Evolutionary conservation across 2,329 filamentous ascomycete genomes (phyloP), one percentile per base, ranked within the genome.

Genomic region (Colletotrichum camelliae): DNA sequence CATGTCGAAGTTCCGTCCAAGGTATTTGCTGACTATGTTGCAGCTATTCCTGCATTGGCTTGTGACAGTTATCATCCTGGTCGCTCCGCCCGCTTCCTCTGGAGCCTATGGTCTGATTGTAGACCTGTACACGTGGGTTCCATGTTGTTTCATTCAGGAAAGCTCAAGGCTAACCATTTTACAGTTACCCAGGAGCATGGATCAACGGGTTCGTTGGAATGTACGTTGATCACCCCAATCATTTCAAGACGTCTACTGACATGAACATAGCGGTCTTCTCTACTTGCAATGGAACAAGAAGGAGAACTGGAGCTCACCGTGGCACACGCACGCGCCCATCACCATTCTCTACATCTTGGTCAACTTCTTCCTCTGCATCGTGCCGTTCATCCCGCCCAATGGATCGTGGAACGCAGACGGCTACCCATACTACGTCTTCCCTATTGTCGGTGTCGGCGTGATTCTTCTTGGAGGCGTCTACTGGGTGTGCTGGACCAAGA

Each of bases 31-130:
- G 43, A 81, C 55, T 12, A 48, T 13, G 8, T 4, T 16, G 1
- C 29, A 88, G 82, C 83, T 92, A 10, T 90, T 94, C 78, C 86
- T 94, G 24, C 93, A 94, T 81, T 94, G 91, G 89, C 80, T 93
- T 18, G 88, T 94, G 4, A 93, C 92, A 0, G 86, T 93, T 73
- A 88, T 94, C 60, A 88, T 94, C 15, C 88, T 95, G 37, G 82
- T 94, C 5, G 93, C 92, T 0, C 93, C 93, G 2, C 93, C 93
- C 0, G 90, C 92, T 0, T 93, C 93, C 0, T 89, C 92, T 18
- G 92, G 33, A 35, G 33, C 93, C 0, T 94, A 94, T 82, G 93
- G 21, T 16, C 29, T 58, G 2, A 58, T 58, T 16, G 21, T 27
- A 7, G 55, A 58, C 55, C 55, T 58, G 5, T 58, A 58, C 15